Conservation (phyloP, 2,329 filamentous ascomycete species). For the Setomelanomma holmii region DNA sequence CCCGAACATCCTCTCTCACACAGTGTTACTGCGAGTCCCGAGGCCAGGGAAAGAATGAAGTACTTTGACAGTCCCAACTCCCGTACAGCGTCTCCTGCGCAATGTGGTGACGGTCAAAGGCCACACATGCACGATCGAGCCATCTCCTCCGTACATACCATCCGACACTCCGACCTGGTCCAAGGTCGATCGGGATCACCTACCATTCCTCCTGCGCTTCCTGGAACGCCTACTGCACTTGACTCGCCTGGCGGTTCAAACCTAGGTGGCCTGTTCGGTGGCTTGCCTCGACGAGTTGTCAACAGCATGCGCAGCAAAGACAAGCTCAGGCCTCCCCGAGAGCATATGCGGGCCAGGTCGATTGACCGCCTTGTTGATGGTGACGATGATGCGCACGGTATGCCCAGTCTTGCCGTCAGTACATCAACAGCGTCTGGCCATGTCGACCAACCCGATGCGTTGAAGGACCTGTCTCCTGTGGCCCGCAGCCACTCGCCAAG, state of each 20-base stretch:
- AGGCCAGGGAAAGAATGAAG: slow-evolving; percentile 49
- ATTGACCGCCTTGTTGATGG: slow-evolving; percentile 68
- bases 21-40: slow-evolving; percentile 75
- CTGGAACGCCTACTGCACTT: slow-evolving; percentile 52
- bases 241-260: slow-evolving; percentile 53
- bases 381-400: slow-evolving; percentile 68
- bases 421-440: slow-evolving; percentile 68
- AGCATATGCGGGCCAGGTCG: slow-evolving; percentile 63
- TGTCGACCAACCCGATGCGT: slow-evolving; percentile 58
- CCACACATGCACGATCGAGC: slow-evolving; percentile 48
- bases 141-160: slow-evolving; percentile 55
- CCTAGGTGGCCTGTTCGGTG: slow-evolving; percentile 55
- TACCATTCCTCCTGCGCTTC: slow-evolving; percentile 51
- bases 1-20: slow-evolving; percentile 77
- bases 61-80: slow-evolving; percentile 48
- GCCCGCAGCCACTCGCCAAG: slow-evolving; percentile 53
- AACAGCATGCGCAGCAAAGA: slow-evolving; percentile 54
- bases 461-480: slow-evolving; percentile 50
- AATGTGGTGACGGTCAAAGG: slow-evolving; percentile 33
- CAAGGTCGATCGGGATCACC: slow-evolving; percentile 45
- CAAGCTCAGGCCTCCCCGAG: slow-evolving; percentile 52
- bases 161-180: slow-evolving; percentile 50
- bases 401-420: slow-evolving; percentile 69
- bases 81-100: slow-evolving; percentile 51
- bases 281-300: slow-evolving; percentile 55